A percentile compares a stretch with the other conserved stretches of the same genome.
Evolutionary conservation across 352 stramenopile species (phyloP).

Genomic region (Elongisporangium senticosum): DNA sequence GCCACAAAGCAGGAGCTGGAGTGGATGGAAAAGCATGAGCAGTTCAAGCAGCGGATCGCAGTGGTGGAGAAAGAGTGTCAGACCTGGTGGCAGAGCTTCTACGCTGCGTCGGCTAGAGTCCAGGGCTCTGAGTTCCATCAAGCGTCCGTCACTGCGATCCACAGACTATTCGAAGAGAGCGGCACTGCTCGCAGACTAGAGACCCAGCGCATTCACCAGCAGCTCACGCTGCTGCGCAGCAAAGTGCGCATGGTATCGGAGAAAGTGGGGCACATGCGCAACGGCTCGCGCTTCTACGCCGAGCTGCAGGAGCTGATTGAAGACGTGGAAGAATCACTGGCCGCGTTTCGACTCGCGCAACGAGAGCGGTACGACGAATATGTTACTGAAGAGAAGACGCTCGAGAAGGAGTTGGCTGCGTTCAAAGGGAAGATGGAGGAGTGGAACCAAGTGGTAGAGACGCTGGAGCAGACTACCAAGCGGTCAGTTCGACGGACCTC

Average conservation of each 20-base stretch:
- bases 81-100: conserved; percentile 45
- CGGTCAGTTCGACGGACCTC: not conserved
- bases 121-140: conserved; percentile 2
- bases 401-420: conserved; percentile 40
- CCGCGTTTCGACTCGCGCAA: conserved; percentile 29
- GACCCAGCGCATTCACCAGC: conserved; percentile 22
- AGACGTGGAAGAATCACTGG: conserved; percentile 35
- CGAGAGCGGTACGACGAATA: conserved; percentile 36
- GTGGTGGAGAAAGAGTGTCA: conserved; percentile 53
- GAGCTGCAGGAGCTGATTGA: conserved; percentile 54
- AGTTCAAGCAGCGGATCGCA: conserved; percentile 28
- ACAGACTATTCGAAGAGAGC: conserved; percentile 41
- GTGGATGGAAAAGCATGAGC: conserved; percentile 63
- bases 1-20: conserved; percentile 36
- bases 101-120: conserved; percentile 19
- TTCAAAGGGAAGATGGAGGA: conserved; percentile 39
- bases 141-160: conserved; percentile 18
- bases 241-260: conserved; percentile 23
- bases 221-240: conserved; percentile 23
- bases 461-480: not conserved
- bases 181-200: conserved; percentile 21
- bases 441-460: conserved; percentile 22
- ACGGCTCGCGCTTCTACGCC: conserved; percentile 33
- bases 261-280: conserved; percentile 44
- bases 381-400: conserved; percentile 45